Evolutionary conservation across 164 flowering plant species (phyloP).

Genomic region (Tetracentron sinense): DNA sequence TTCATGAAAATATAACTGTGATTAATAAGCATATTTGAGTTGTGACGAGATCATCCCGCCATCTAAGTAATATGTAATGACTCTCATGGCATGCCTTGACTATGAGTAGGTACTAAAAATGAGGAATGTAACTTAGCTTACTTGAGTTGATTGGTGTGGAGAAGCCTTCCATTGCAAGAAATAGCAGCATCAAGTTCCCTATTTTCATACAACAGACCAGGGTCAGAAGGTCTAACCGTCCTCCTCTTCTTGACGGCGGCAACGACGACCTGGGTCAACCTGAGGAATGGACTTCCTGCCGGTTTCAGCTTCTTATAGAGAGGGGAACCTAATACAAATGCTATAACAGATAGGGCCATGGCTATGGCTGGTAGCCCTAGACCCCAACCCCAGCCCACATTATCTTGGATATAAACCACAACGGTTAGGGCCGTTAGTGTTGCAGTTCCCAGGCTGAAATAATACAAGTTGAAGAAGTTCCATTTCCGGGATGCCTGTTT

Average conservation of each 20-base stretch:
- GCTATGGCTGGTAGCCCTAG: conserved; percentile 61
- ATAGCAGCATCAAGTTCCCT: conserved; percentile 52
- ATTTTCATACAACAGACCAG: conserved; percentile 40
- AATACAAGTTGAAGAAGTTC: conserved; percentile 71
- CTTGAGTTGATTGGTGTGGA: conserved; percentile 60
- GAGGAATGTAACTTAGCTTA: conserved; percentile 17
- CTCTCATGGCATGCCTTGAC: no score
- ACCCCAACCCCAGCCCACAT: conserved; percentile 78
- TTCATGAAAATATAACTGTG: no score
- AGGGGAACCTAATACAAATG: conserved; percentile 44
- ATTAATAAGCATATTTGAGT: no score
- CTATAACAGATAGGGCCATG: conserved; percentile 52
- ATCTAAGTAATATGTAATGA: no score
- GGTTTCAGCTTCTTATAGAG: conserved; percentile 46
- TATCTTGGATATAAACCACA: conserved; percentile 67
- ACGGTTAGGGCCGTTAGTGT: conserved; percentile 49
- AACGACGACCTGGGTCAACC: conserved; percentile 51
- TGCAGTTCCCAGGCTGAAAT: conserved; percentile 59
- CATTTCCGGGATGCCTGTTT: conserved; percentile 27
- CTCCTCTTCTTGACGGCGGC: conserved; percentile 57
- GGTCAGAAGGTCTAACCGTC: conserved; percentile 31
- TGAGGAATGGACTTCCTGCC: conserved; percentile 54
- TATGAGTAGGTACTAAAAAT: no score
- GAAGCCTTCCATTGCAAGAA: conserved; percentile 47
- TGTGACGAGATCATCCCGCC: no score